Conservation (phyloP, 2,329 filamentous ascomycete species). For the Aspergillus sp. region DNA sequence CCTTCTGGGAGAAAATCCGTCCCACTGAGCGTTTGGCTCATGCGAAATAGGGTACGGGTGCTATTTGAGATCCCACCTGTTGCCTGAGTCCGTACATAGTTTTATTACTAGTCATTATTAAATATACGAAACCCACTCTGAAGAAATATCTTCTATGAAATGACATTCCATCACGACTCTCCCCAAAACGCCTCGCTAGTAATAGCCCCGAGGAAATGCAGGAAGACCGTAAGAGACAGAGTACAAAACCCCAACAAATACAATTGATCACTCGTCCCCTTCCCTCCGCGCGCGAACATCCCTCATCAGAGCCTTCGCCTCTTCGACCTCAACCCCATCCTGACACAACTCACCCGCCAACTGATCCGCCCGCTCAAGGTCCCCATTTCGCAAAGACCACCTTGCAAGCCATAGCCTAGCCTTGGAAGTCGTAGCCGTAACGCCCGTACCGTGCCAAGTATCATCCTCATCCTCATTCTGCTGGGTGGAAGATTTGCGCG, state of each 20-base stretch:
- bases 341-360: conserved; percentile 90
- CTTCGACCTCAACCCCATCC: conserved; percentile 94
- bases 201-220: neutral
- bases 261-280: conserved; percentile 21
- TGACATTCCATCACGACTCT: neutral
- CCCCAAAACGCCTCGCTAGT: conserved; percentile 15
- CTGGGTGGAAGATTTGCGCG: conserved; percentile 33
- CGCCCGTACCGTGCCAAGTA: conserved; percentile 67
- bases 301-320: conserved; percentile 88
- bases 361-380: conserved; percentile 74
- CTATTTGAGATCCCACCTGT: neutral
- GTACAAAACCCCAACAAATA: neutral
- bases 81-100: neutral
- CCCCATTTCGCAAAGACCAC: conserved; percentile 73
- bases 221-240: neutral
- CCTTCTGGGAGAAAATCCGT: conserved; percentile 19
- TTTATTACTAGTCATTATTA: no score
- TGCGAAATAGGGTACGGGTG: neutral
- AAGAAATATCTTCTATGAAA: conserved; percentile 1
- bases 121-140: no score
- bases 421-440: conserved; percentile 87
- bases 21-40: conserved; percentile 18
- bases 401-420: conserved; percentile 92
- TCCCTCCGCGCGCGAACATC: conserved; percentile 81
- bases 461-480: conserved; percentile 45